phyloP scores from a whole-genome alignment of 2,329 filamentous ascomycete species.

The Fusarium nygamai region DNA sequence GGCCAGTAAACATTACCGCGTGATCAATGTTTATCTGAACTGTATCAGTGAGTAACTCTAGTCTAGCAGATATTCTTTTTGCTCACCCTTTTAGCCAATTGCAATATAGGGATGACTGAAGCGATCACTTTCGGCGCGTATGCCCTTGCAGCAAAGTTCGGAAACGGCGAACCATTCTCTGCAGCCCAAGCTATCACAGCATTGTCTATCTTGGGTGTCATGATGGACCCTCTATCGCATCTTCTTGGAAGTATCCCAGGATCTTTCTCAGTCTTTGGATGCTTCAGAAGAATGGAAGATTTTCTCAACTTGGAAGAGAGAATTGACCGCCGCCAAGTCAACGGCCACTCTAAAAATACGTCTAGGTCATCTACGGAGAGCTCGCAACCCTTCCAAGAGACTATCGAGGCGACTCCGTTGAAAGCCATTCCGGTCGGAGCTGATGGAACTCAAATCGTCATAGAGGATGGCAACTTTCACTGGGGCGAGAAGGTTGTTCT shows the following conservation, averaged over 20 bases:
- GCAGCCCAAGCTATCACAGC: slow-evolving; percentile 46
- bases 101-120: slow-evolving; percentile 41
- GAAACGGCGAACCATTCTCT: slow-evolving; percentile 40
- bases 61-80: neutral
- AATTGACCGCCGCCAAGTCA: slow-evolving; percentile 37
- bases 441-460: slow-evolving; percentile 22
- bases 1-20: slow-evolving; percentile 40
- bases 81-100: slow-evolving; percentile 36
- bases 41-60: slow-evolving; percentile 38
- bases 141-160: slow-evolving; percentile 42
- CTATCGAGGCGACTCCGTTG: slow-evolving; percentile 17
- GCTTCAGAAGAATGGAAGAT: slow-evolving; percentile 46
- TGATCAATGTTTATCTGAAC: slow-evolving; percentile 42
- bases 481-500: slow-evolving; percentile 44
- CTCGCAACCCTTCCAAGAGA: neutral
- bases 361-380: neutral
- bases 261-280: slow-evolving; percentile 43
- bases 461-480: slow-evolving; percentile 40
- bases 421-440: neutral
- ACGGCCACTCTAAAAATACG: neutral
- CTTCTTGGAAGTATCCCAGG: slow-evolving; percentile 42
- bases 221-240: slow-evolving; percentile 41
- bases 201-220: slow-evolving; percentile 45
- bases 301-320: slow-evolving; percentile 42
- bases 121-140: slow-evolving; percentile 47